Conservation (phyloP, 2,329 filamentous ascomycete species). For the Colletotrichum orbiculare region DNA sequence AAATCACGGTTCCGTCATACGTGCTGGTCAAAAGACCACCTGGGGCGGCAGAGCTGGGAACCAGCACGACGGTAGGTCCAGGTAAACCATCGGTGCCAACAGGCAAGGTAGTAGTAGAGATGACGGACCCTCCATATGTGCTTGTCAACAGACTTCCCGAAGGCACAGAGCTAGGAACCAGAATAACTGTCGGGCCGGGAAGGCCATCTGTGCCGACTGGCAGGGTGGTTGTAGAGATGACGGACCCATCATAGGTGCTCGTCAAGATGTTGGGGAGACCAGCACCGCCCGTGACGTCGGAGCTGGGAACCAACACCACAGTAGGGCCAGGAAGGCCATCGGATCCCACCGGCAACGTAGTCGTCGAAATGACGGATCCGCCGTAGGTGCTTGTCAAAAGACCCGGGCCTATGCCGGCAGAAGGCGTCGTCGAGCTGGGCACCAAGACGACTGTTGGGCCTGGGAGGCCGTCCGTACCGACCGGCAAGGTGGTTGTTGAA, state of each 20-base stretch:
- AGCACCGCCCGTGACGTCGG: background rate
- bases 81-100: background rate
- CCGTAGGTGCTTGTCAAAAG: slow-evolving; percentile 20
- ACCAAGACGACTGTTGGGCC: slow-evolving; percentile 6
- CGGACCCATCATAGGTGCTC: slow-evolving; percentile 4
- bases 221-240: background rate
- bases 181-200: slow-evolving; percentile 6
- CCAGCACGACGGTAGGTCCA: background rate
- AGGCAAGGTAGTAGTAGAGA: background rate
- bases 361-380: slow-evolving; percentile 10
- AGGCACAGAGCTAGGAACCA: slow-evolving; percentile 1
- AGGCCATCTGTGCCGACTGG: slow-evolving; percentile 4
- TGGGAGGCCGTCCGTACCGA: slow-evolving; percentile 9
- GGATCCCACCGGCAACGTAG: background rate
- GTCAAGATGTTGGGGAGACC: background rate
- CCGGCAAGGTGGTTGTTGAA: slow-evolving; percentile 3
- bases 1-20: background rate
- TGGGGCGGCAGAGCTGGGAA: slow-evolving; percentile 3
- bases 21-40: background rate
- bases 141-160: background rate
- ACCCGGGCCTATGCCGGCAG: background rate
- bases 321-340: background rate
- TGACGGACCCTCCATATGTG: background rate
- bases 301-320: slow-evolving; percentile 1
- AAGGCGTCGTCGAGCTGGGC: slow-evolving; percentile 4